A percentile compares a stretch with the other conserved stretches of the same genome.
Conservation (phyloP, 495 filamentous ascomycete genomes). For the Neurospora sp. region DNA sequence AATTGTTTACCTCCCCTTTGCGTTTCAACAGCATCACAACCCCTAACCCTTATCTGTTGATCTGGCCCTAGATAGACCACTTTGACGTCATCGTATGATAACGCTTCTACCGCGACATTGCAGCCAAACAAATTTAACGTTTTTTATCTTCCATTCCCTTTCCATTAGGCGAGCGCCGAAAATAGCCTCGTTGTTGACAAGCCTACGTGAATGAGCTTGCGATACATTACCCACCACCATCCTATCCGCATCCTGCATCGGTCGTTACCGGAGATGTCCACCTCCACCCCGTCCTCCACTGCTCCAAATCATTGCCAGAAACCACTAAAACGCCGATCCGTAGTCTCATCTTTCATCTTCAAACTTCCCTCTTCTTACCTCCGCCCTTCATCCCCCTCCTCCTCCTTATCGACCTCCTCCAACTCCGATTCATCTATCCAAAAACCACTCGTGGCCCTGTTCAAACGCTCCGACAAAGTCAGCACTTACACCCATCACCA, state of each 20-base stretch:
- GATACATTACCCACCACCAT: not conserved
- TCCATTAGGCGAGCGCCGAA: not conserved
- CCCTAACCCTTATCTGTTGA: not conserved
- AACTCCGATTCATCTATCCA: not conserved
- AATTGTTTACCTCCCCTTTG: not conserved
- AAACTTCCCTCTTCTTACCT: constrained; percentile 7
- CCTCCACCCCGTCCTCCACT: not conserved
- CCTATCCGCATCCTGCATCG: not conserved
- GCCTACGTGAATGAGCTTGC: not conserved
- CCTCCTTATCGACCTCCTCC: not conserved
- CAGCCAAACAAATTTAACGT: not conserved
- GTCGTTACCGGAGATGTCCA: not conserved
- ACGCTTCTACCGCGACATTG: not conserved
- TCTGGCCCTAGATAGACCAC: not conserved
- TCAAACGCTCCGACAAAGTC: constrained; percentile 47
- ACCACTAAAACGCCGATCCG: constrained; percentile 28
- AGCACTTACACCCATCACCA: constrained; percentile 48
- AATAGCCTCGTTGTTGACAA: not conserved
- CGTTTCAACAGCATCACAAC: not conserved
- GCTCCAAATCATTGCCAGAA: not conserved
- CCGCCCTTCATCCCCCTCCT: not conserved
- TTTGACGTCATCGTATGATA: not conserved
- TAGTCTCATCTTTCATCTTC: constrained; percentile 51
- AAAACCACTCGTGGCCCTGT: constrained; percentile 43
- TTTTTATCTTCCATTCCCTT: not conserved